A percentile compares a stretch with the other conserved stretches of the same genome.
Evolutionary conservation across 108 stramenopile species (phyloP).

Genomic region (Schizochytrium sp.): DNA sequence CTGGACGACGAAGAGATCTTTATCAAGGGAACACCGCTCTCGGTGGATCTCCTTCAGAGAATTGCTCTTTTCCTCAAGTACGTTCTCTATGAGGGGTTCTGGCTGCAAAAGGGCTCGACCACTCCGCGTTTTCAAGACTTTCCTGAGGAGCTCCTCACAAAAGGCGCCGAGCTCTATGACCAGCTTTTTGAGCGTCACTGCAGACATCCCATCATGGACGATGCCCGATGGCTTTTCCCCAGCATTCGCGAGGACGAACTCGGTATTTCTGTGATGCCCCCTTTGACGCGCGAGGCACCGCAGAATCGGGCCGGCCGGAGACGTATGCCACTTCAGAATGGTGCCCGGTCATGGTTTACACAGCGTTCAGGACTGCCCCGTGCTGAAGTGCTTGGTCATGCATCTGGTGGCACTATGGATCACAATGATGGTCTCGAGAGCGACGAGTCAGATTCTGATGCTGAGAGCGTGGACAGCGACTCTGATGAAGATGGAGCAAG

Average conservation of each 20-base stretch:
- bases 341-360: too few species aligned
- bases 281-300: too few species aligned
- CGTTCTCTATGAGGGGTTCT: background rate
- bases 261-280: background rate
- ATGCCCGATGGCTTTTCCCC: background rate
- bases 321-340: too few species aligned
- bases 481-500: background rate
- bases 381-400: too few species aligned
- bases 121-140: background rate
- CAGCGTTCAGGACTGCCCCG: background rate
- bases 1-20: constrained; percentile 13
- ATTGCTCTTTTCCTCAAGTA: background rate
- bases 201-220: background rate
- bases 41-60: background rate
- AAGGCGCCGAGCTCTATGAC: background rate
- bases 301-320: too few species aligned
- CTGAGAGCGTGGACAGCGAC: too few species aligned
- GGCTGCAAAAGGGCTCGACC: background rate
- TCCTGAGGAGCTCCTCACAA: background rate
- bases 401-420: too few species aligned
- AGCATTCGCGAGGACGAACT: background rate
- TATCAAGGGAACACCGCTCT: background rate
- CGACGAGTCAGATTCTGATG: too few species aligned
- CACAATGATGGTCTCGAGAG: too few species aligned
- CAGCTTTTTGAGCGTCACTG: constrained; percentile 3